phyloP scores from a whole-genome alignment of 768 basidiomycete species.

The Tephrocybe sp. region DNA sequence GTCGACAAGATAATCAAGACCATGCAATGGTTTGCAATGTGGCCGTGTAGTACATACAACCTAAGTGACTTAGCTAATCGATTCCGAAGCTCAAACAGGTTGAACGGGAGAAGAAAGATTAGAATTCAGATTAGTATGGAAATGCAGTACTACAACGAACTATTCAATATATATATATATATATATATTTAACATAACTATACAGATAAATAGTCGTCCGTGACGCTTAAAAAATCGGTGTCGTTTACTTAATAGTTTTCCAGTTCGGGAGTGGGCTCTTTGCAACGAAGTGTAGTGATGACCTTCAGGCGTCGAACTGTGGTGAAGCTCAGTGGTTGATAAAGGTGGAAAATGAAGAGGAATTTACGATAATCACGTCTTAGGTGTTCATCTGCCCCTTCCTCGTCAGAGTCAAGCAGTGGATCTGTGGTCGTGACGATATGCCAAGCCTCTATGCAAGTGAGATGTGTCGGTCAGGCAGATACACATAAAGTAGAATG shows the following conservation, averaged over 20 bases:
- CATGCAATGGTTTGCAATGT: too few relatives aligned
- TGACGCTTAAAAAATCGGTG: too few relatives aligned
- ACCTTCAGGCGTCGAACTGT: conserved; percentile 60
- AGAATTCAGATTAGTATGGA: too few relatives aligned
- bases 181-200: conserved; percentile 18
- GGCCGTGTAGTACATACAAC: too few relatives aligned
- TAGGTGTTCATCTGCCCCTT: conserved; percentile 59
- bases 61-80: too few relatives aligned
- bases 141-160: not conserved
- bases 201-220: conserved; percentile 12
- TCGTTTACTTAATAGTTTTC: conserved; percentile 17
- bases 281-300: conserved; percentile 55
- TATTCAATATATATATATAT: not conserved
- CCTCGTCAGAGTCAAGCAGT: conserved; percentile 74
- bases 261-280: conserved; percentile 53
- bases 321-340: conserved; percentile 8
- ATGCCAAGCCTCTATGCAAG: conserved; percentile 67
- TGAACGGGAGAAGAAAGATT: not conserved
- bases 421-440: conserved; percentile 64
- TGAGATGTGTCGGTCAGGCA: not conserved
- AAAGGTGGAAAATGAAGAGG: not conserved
- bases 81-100: too few relatives aligned
- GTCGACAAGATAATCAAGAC: too few relatives aligned
- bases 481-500: not conserved
- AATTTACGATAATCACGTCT: conserved; percentile 64